phyloP scores from a whole-genome alignment of 2,329 filamentous ascomycete genomes.

The Aspergillus phoenicis region DNA sequence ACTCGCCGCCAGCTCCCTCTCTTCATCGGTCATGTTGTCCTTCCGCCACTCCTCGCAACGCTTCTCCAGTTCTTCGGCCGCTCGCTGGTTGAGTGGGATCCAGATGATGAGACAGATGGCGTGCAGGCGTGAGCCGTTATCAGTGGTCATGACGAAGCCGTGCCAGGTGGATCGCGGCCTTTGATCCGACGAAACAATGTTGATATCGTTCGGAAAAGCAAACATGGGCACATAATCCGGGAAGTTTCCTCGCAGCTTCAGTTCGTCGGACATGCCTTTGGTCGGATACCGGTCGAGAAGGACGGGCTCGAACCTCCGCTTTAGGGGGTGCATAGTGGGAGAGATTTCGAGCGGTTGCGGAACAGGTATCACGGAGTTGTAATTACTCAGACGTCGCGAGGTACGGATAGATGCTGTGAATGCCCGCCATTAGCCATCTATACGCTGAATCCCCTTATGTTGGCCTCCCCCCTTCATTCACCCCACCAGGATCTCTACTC shows the following conservation, averaged over 20 bases:
- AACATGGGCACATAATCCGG: conserved; percentile 99
- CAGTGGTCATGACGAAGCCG: conserved; percentile 95
- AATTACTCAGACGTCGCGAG: conserved; percentile 87
- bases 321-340: conserved; percentile 92
- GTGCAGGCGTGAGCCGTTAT: conserved; percentile 88
- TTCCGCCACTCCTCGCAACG: conserved; percentile 87
- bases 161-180: conserved; percentile 97
- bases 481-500: conserved; percentile 39
- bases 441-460: not conserved
- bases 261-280: conserved; percentile 76
- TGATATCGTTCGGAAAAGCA: conserved; percentile 96
- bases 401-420: conserved; percentile 70
- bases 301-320: conserved; percentile 93
- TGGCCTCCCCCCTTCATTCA: not conserved
- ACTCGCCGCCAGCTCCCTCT: conserved; percentile 89
- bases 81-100: conserved; percentile 79
- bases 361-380: conserved; percentile 94
- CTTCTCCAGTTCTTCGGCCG: conserved; percentile 72
- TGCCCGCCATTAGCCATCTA: conserved; percentile 21
- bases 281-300: conserved; percentile 91
- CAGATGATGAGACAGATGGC: conserved; percentile 90
- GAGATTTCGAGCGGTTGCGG: conserved; percentile 88
- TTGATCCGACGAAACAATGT: conserved; percentile 93
- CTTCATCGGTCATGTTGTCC: conserved; percentile 96
- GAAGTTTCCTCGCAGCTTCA: conserved; percentile 78